A percentile compares a stretch with the other conserved stretches of the same genome.
Evolutionary conservation across 2,329 filamentous ascomycete genomes (phyloP).

Genomic region (Diaporthe aspalathi): DNA sequence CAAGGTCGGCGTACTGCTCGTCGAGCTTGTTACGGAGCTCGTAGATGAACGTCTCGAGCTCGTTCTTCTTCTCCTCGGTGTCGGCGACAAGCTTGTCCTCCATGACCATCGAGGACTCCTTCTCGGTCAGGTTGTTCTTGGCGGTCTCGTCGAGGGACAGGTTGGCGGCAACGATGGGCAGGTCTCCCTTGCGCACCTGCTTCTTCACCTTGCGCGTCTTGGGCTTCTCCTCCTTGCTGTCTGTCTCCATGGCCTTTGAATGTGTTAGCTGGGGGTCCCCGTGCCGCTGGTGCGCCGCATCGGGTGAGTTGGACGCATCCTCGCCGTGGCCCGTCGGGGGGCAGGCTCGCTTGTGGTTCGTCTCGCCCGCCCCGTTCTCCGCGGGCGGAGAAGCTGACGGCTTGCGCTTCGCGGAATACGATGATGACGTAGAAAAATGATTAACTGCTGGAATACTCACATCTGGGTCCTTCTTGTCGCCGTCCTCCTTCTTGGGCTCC

Average conservation of each 20-base stretch:
- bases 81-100: conserved; percentile 98
- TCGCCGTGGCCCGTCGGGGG: neutral
- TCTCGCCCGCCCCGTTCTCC: conserved; percentile 19
- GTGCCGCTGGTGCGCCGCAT: neutral
- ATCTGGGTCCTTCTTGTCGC: conserved; percentile 75
- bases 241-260: conserved; percentile 84
- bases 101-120: conserved; percentile 91
- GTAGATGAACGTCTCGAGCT: conserved; percentile 97
- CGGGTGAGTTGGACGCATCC: conserved; percentile 17
- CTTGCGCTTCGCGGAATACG: conserved; percentile 31
- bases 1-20: conserved; percentile 88
- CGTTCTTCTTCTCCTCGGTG: conserved; percentile 99
- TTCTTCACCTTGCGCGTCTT: conserved; percentile 99
- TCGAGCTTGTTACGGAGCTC: conserved; percentile 95
- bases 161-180: conserved; percentile 87
- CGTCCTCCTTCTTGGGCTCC: conserved; percentile 57
- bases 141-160: conserved; percentile 77
- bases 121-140: conserved; percentile 79
- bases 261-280: conserved; percentile 35
- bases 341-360: conserved; percentile 36
- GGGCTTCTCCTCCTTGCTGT: conserved; percentile 73
- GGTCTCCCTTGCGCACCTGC: conserved; percentile 96
- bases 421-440: conserved; percentile 16
- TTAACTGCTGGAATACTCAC: conserved; percentile 65
- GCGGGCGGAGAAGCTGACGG: conserved; percentile 27